Evolutionary conservation across 768 basidiomycete species (phyloP).

Genomic region (Serendipita sp.): DNA sequence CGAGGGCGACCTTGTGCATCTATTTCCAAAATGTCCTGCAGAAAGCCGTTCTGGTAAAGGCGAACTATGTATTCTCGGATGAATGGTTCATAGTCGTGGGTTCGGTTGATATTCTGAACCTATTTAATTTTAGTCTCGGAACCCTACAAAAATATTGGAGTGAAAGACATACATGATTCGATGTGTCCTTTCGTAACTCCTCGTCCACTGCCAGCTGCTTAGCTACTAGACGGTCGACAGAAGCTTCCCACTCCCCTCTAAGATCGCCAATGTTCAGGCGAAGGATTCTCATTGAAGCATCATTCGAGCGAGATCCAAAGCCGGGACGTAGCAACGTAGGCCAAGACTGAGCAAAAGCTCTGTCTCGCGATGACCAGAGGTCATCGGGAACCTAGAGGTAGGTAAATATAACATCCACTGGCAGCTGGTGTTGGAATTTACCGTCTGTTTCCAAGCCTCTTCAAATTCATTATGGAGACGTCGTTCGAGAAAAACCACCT

Average conservation of each 20-base stretch:
- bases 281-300: not conserved
- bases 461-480: slow-evolving; percentile 22
- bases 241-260: slow-evolving; percentile 30
- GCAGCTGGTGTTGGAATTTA: slow-evolving; percentile 7
- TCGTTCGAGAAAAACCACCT: slow-evolving; percentile 31
- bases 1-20: slow-evolving; percentile 1
- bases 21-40: not conserved
- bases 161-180: not conserved
- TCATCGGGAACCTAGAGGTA: slow-evolving; percentile 1
- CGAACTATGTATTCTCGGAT: slow-evolving; percentile 25
- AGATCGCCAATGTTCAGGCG: slow-evolving; percentile 21
- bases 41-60: not conserved
- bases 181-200: slow-evolving; percentile 21
- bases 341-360: slow-evolving; percentile 21
- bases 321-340: slow-evolving; percentile 15
- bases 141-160: not conserved
- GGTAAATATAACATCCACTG: not conserved
- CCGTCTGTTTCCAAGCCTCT: slow-evolving; percentile 26
- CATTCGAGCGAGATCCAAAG: not conserved
- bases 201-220: slow-evolving; percentile 32
- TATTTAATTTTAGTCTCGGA: slow-evolving; percentile 14
- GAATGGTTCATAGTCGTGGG: slow-evolving; percentile 51
- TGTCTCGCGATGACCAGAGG: not conserved
- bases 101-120: slow-evolving; percentile 43
- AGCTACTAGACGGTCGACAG: slow-evolving; percentile 26